Evolutionary conservation across 2,329 filamentous ascomycete genomes (phyloP).

Genomic region (Coniochaeta ligniaria): DNA sequence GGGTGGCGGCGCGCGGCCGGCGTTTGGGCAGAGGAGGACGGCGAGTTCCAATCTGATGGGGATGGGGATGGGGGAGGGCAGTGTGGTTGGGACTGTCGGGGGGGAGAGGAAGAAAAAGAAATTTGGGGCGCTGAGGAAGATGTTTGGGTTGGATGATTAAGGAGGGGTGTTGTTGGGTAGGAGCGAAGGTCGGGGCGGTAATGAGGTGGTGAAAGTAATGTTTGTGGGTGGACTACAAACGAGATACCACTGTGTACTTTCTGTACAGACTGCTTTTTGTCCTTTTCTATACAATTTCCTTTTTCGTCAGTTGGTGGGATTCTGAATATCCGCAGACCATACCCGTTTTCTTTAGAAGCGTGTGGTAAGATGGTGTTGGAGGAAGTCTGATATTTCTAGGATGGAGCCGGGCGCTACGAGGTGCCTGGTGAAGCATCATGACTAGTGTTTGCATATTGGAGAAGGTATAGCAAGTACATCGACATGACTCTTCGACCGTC

Average conservation of each 20-base stretch:
- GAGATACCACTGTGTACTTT: neutral
- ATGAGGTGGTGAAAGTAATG: neutral
- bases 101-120: constrained; percentile 47
- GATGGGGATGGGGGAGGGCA: constrained; percentile 3
- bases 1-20: constrained; percentile 10
- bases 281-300: neutral
- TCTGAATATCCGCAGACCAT: neutral
- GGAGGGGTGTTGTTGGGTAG: neutral
- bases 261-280: neutral
- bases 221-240: neutral
- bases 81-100: neutral
- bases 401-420: too few species aligned
- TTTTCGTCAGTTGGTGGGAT: neutral
- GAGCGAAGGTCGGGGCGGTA: neutral
- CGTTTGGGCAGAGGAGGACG: constrained; percentile 27
- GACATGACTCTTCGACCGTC: too few species aligned
- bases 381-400: too few species aligned
- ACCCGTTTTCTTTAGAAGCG: neutral
- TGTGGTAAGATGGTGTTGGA: neutral
- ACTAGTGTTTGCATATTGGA: too few species aligned
- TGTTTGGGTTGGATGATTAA: constrained; percentile 49
- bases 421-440: too few species aligned
- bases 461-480: too few species aligned
- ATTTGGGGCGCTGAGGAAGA: constrained; percentile 57
- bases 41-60: constrained; percentile 24